phyloP scores from a whole-genome alignment of 2,329 filamentous ascomycete species.

The Sporothrix euskadiensis region DNA sequence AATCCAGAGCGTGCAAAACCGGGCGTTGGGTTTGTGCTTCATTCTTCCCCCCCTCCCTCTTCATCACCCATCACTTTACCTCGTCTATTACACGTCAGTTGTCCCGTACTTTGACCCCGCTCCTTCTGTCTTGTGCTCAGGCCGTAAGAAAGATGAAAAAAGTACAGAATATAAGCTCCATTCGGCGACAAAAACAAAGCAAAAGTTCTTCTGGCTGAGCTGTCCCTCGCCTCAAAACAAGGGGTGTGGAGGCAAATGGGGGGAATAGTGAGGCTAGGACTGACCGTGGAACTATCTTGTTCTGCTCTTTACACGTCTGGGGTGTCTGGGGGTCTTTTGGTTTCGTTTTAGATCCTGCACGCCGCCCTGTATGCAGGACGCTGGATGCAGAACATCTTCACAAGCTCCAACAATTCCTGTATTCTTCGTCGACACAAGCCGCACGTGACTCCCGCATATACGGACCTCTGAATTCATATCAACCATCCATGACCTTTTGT shows the following conservation, averaged over 20 bases:
- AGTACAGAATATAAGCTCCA: not conserved
- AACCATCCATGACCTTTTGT: not conserved
- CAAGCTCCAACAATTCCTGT: not conserved
- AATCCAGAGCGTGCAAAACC: not conserved
- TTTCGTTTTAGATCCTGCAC: not conserved
- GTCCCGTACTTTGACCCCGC: not conserved
- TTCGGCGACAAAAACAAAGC: conserved; percentile 13
- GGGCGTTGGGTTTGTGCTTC: not conserved
- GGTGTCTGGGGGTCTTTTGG: not conserved
- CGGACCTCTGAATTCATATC: not conserved
- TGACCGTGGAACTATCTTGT: not conserved
- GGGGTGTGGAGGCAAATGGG: not conserved
- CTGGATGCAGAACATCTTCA: not conserved
- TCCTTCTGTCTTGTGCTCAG: not conserved
- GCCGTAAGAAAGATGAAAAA: not conserved
- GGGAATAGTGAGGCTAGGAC: not conserved
- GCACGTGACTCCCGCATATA: conserved; percentile 10
- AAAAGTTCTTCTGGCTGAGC: not conserved
- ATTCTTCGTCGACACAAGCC: not conserved
- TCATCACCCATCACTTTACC: not conserved
- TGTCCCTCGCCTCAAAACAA: not conserved
- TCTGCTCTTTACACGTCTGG: not conserved
- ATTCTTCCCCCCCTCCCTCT: not conserved
- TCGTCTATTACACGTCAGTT: not conserved
- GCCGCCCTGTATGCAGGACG: not conserved